Conservation (phyloP, 2,329 filamentous ascomycete species). For the Botrytis aclada region DNA sequence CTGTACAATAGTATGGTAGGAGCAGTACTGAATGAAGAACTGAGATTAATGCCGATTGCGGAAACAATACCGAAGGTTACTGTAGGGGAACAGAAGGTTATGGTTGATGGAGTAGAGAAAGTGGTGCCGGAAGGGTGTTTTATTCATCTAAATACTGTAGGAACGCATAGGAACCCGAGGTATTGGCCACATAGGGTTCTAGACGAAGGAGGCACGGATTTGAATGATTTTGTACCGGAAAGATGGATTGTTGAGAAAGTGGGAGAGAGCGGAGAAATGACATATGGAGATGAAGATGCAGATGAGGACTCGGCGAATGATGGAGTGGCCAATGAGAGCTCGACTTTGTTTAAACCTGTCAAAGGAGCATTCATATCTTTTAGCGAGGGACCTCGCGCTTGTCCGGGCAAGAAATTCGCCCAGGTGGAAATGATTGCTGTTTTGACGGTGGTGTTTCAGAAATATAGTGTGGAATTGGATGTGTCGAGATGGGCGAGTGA, state of each 20-base stretch:
- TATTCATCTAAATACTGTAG: constrained; percentile 46
- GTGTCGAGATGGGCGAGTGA: constrained; percentile 34
- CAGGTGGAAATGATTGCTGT: constrained; percentile 39
- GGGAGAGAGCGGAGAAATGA: not conserved
- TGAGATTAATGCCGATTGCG: constrained; percentile 53
- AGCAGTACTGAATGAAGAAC: constrained; percentile 47
- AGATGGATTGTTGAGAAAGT: constrained; percentile 46
- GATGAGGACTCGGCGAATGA: not conserved
- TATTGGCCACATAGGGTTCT: constrained; percentile 47
- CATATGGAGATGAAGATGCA: not conserved
- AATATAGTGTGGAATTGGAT: constrained; percentile 34
- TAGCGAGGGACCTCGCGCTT: constrained; percentile 40
- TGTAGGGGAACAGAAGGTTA: constrained; percentile 25
- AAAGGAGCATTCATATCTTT: constrained; percentile 39
- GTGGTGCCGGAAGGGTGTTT: constrained; percentile 35
- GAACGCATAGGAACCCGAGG: constrained; percentile 52
- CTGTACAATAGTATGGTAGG: constrained; percentile 33
- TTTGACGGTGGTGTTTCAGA: constrained; percentile 32
- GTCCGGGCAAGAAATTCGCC: constrained; percentile 39
- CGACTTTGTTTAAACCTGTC: constrained; percentile 30
- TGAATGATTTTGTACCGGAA: constrained; percentile 51
- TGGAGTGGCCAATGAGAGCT: constrained; percentile 2
- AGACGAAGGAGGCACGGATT: constrained; percentile 51
- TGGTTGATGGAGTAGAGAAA: constrained; percentile 27
- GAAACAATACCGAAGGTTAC: constrained; percentile 46